Evolutionary conservation across 768 basidiomycete species (phyloP).

Genomic region (Leccinum rimulosum): DNA sequence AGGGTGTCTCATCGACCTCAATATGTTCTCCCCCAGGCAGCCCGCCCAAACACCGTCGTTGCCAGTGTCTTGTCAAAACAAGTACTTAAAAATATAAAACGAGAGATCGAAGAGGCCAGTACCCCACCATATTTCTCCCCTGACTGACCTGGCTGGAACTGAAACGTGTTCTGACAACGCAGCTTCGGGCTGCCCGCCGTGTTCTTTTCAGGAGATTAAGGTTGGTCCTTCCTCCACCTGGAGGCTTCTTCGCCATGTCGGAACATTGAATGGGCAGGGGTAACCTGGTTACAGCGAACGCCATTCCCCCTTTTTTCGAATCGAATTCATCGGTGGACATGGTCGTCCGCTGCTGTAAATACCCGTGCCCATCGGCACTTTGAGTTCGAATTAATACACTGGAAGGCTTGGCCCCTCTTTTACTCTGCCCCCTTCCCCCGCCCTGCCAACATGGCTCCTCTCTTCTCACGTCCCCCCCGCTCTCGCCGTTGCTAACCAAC

Average conservation of each 20-base stretch:
- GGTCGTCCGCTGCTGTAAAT: not conserved
- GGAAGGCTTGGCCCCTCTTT: not conserved
- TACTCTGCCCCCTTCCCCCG: not conserved
- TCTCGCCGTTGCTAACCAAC: not conserved
- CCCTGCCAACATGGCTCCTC: not conserved
- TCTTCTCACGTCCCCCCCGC: not conserved
- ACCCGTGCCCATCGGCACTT: not conserved
- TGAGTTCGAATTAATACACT: not conserved
- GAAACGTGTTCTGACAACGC: constrained; percentile 1
- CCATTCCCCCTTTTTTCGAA: not conserved
- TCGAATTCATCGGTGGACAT: not conserved
- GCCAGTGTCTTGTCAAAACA: not conserved
- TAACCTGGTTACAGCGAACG: not conserved
- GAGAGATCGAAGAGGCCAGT: not conserved
- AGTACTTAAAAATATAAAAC: not conserved
- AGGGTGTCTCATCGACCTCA: constrained; percentile 5
- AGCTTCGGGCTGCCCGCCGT: not conserved
- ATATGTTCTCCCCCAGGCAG: not conserved
- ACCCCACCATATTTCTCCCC: not conserved
- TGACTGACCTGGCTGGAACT: not conserved
- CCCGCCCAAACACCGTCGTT: not conserved
- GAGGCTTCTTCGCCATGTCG: not conserved
- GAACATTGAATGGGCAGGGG: not conserved
- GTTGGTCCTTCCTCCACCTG: not conserved
- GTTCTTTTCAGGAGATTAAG: not conserved